phyloP scores from a whole-genome alignment of 2,329 filamentous ascomycete species.

The Fusarium brachygibbosum region DNA sequence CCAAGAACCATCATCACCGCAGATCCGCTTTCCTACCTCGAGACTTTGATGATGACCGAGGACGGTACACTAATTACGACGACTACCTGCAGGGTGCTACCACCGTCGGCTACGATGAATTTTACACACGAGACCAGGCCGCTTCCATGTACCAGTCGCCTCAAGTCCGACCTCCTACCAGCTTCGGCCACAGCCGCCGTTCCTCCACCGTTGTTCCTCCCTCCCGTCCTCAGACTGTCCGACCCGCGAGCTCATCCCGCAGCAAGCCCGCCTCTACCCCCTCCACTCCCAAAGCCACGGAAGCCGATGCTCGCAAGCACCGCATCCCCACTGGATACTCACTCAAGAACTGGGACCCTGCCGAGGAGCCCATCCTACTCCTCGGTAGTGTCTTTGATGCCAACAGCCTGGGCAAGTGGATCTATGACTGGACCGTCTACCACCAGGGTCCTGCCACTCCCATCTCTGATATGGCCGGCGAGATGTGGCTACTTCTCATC shows the following conservation, averaged over 20 bases:
- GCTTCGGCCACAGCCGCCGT: slow-evolving; percentile 61
- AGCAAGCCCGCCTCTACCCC: slow-evolving; percentile 50
- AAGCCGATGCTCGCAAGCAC: slow-evolving; percentile 72
- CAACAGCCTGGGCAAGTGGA: slow-evolving; percentile 98
- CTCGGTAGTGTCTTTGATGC: slow-evolving; percentile 97
- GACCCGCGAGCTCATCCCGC: slow-evolving; percentile 55
- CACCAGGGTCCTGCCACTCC: slow-evolving; percentile 84
- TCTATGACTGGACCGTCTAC: slow-evolving; percentile 99
- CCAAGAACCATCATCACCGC: slow-evolving; percentile 51
- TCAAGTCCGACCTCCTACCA: slow-evolving; percentile 57
- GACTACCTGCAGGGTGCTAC: slow-evolving; percentile 66
- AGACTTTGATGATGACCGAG: slow-evolving; percentile 65
- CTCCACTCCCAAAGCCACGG: slow-evolving; percentile 65
- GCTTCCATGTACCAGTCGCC: slow-evolving; percentile 58
- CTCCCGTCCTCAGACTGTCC: slow-evolving; percentile 66
- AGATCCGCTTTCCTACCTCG: slow-evolving; percentile 53
- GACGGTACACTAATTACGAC: slow-evolving; percentile 71
- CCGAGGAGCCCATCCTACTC: slow-evolving; percentile 92
- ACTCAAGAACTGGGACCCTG: slow-evolving; percentile 98
- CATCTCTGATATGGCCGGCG: slow-evolving; percentile 91
- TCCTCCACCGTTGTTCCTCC: slow-evolving; percentile 65
- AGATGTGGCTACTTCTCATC: slow-evolving; percentile 95
- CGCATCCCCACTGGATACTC: slow-evolving; percentile 91
- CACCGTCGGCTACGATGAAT: slow-evolving; percentile 53
- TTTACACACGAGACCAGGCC: slow-evolving; percentile 52